Evolutionary conservation across 2,329 filamentous ascomycete species (phyloP), one percentile per base, ranked within the genome.

Genomic region (Claviceps sorghi): DNA sequence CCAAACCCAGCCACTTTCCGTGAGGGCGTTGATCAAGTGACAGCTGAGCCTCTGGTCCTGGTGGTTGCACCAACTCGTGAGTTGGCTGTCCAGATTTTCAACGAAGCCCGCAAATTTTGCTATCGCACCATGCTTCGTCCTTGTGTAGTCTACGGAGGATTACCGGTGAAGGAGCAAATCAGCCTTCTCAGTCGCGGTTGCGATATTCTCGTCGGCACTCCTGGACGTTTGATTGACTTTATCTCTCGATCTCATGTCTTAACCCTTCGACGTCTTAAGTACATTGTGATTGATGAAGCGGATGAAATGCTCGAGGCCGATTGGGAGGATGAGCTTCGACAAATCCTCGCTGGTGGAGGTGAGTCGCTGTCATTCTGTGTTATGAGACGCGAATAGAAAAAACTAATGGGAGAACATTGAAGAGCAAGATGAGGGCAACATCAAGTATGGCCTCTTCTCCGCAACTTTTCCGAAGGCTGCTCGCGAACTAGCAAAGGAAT

Each of bases 41-140:
- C 80, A 44, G 91, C 89, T 8, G 90, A 97, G 72, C 93, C 93
- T 4, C 70, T 98, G 7, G 86, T 97, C 0, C 73, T 97, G 30
- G 76, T 98, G 51, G 77, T 98, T 22, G 84, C 80, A 11, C 93
- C 93, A 1, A 93, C 86, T 51, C 86, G 93, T 38, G 93, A 98
- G 73, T 71, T 98, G 5, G 88, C 89, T 0, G 85, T 89, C 2
- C 93, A 98, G 64, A 95, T 97, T 59, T 97, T 95, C 69, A 88
- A 95, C 57, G 91, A 97, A 65, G 83, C 88, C 29, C 85, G 93
- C 56, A 88, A 91, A 60, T 80, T 97, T 48, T 96, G 89, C 65
- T 98, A 98, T 62, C 83, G 93, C 1, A 89, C 87, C 3, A 95
- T 95, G 88, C 76, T 98, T 53, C 88, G 93, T 42, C 91, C 93